Evolutionary conservation across 2,329 filamentous ascomycete genomes (phyloP), one percentile per base, ranked within the genome.

Genomic region (Sporothrix mexicana): DNA sequence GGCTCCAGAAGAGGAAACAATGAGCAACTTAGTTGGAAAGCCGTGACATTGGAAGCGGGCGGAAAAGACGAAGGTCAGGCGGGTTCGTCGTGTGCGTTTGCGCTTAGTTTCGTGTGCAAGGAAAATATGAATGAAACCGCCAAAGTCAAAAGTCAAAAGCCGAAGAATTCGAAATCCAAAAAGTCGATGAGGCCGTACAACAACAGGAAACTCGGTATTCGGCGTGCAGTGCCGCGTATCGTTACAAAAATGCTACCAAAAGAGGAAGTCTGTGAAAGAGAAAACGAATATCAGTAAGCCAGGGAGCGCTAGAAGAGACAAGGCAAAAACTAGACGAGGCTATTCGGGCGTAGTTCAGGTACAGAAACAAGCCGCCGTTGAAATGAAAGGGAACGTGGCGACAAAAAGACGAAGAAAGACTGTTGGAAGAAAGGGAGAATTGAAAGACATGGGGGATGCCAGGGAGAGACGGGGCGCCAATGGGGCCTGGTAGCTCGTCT

Each of bases 1-100:
- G 84, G 84, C 84, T 82, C 81, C 79, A 82, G 79, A 82, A 36
- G 61, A 70, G 57, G 72, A 69, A 81, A 78, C 77, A 80, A 84
- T 79, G 80, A 79, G 76, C 81, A 82, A 81, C 82, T 49, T 81
- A 82, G 74, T 74, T 73, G 74, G 75, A 76, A 77, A 76, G 77
- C 74, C 76, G 75, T 79, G 79, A 82, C 85, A 87, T 87, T 74
- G 74, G 70, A 36, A 23, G 45, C 73, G 64, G 70, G 61, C 57
- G 41, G 43, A 30, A 13, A 12, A 17, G 30, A 36, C 36, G 23
- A 61, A 10, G 9, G 17, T 10, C 20, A 25, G 30, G 20, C 23
- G 3, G 30, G 70, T 2, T 25, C 51, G 57, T 36, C 23, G 45
- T 36, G 49, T 25, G 61, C 61, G 61, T 66, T 66, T 47, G 61